Percentiles rank a stretch among this genome's conserved stretches.
These are phyloP conservation scores for Verticillium nonalfalfae DNA, from an alignment of 2,329 filamentous ascomycete species.

Conservation along the genomic window DNA sequence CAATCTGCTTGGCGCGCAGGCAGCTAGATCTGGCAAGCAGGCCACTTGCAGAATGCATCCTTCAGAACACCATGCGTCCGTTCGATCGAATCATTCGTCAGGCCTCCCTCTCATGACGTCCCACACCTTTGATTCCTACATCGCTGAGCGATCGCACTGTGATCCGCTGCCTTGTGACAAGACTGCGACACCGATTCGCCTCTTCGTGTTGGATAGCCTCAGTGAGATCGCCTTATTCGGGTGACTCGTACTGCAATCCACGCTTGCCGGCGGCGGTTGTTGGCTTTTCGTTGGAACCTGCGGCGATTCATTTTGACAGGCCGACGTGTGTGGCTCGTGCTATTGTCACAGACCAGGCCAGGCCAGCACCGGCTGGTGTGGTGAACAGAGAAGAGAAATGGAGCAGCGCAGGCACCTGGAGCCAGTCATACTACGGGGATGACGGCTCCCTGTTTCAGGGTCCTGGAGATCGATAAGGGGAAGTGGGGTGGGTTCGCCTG, in stretches of 20 bases:
- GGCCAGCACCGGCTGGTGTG: background rate
- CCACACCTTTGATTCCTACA: background rate
- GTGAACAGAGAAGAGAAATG: background rate
- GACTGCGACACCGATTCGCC: background rate
- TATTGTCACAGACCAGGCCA: background rate
- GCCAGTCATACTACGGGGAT: background rate
- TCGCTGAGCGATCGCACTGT: background rate
- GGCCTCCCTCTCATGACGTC: background rate
- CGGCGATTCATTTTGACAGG: background rate
- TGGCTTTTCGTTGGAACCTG: background rate
- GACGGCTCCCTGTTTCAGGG: background rate
- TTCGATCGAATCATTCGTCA: background rate
- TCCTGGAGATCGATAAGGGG: background rate
- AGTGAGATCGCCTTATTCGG: background rate
- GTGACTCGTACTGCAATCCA: background rate
- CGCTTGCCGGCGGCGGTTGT: background rate
- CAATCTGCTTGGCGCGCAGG: background rate
- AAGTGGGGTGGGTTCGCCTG: background rate
- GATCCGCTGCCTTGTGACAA: background rate
- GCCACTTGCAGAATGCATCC: background rate
- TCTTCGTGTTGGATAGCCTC: background rate
- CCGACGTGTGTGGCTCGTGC: background rate
- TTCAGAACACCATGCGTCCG: background rate
- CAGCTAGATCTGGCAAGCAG: background rate
- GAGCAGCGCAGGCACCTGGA: background rate